Base-by-base conservation (phyloP, 208 protist genomes). In the Acanthamoeba pearcei region DNA sequence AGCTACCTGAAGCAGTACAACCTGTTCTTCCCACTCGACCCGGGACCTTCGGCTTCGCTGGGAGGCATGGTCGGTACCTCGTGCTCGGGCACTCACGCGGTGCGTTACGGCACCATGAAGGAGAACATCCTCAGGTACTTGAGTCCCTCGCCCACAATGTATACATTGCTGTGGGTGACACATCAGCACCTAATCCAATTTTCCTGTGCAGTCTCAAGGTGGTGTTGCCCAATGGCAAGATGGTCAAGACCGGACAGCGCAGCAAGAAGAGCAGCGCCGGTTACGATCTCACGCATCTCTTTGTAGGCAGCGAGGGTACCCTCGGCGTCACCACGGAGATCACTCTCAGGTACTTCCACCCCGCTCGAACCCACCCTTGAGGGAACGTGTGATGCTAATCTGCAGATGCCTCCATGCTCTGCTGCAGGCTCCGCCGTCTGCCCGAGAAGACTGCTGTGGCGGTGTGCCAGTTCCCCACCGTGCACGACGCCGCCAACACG, bases 251-350 rank as follows among this genome's bases (percentile, higher is more conserved):
- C 1, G 95, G 95, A 66, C 82, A 97, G 76, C 95, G 97, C 60
- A 97, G 98, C 62, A 97, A 97, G 76, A 98, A 98, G 97, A 98
- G 96, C 8, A 98, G 97, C 3, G 94, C 97, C 13, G 98, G 98
- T 9, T 98, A 98, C 38, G 98, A 99, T 95, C 93, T 98, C 55
- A 99, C 97, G 35, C 96, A 97, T 92, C 96, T 99, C 38, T 98
- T 98, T 82, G 97, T 98, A 60, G 98, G 98, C n/a, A 95, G 94
- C 4, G 98, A 99, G 95, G 98, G 98, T 42, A 98, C 98, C 49
- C 96, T 99, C 5, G 98, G 98, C 70, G 92, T 99, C 42, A 93
- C 98, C 42, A 97, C 96, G 10, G 98, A 98, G 86, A 95, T 97
- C 29, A 97, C 97, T 83, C 96, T 98, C 5, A 80, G 72, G 66